These are phyloP conservation scores for Brassica rapa DNA, from an alignment of 345 rosid species.

Conservation along the genomic window DNA sequence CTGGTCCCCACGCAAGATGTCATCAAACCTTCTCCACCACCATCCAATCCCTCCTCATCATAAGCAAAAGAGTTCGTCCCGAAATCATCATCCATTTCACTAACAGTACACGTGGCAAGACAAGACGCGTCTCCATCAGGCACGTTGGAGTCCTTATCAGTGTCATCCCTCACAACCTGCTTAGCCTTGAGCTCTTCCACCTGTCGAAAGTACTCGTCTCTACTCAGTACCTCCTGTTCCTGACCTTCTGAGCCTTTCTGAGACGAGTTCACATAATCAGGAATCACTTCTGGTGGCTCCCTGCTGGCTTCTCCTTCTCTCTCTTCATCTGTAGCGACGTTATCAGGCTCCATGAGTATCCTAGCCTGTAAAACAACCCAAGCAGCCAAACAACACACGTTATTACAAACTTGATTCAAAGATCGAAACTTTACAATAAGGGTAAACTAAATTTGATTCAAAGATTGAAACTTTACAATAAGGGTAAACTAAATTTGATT, in stretches of 20 bases:
- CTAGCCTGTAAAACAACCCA: conserved; percentile 62
- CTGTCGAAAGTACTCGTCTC: conserved; percentile 60
- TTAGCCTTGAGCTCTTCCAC: conserved; percentile 57
- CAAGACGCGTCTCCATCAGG: conserved; percentile 76
- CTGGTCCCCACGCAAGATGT: conserved; percentile 95
- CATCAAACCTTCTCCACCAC: conserved; percentile 50
- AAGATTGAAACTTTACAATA: not conserved
- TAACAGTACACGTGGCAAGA: conserved; percentile 80
- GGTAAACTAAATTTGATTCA: not conserved
- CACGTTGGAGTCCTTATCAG: conserved; percentile 62
- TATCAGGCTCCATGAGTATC: conserved; percentile 69
- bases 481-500: not conserved
- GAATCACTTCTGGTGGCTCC: conserved; percentile 43
- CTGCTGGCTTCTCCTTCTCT: conserved; percentile 38
- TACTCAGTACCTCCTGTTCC: conserved; percentile 38
- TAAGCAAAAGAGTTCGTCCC: conserved; percentile 55
- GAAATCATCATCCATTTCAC: conserved; percentile 67
- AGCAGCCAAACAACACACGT: conserved; percentile 14
- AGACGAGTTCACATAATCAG: conserved; percentile 42
- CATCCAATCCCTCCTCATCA: conserved; percentile 52
- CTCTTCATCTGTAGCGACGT: conserved; percentile 43
- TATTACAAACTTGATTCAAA: not conserved
- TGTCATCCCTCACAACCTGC: conserved; percentile 44
- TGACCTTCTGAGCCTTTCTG: conserved; percentile 37
- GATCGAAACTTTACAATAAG: not conserved